These are phyloP conservation scores for Dothideomycetidae sp. DNA, from an alignment of 2,329 filamentous ascomycete genomes.

Conservation along the genomic window DNA sequence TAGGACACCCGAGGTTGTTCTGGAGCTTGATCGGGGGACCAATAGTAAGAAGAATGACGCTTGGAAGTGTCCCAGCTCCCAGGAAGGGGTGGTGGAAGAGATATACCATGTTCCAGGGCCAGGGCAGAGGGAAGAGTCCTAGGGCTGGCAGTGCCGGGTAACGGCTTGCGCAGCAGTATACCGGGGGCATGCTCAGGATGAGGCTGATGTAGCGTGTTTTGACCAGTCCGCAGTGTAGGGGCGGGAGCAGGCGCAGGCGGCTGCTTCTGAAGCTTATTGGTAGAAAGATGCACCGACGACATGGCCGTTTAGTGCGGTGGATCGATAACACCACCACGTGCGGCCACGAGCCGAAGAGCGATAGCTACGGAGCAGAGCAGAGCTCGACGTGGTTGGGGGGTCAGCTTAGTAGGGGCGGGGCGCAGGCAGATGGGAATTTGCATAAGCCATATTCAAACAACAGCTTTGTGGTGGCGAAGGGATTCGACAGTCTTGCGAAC, in stretches of 20 bases:
- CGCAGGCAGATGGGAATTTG: no score
- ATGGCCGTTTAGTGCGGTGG: neutral
- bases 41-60: constrained; percentile 6
- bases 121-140: constrained; percentile 7
- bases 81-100: constrained; percentile 5
- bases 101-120: constrained; percentile 8
- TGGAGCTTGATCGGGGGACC: constrained; percentile 1
- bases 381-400: no score
- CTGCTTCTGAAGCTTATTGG: constrained; percentile 4
- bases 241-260: constrained; percentile 3
- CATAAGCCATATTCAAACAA: no score
- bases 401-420: no score
- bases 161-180: constrained; percentile 2
- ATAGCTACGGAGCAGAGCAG: no score
- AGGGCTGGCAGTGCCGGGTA: constrained; percentile 1
- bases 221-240: no score
- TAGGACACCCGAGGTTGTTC: constrained; percentile 1
- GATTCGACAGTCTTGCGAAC: no score
- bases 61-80: constrained; percentile 1
- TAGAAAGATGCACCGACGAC: constrained; percentile 3
- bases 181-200: neutral
- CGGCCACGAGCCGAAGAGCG: no score
- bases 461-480: no score
- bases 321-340: no score
- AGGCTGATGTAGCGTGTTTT: constrained; percentile 1